phyloP scores from a whole-genome alignment of 1,284 basidiomycete species.

The Fomitopsis pinicola region DNA sequence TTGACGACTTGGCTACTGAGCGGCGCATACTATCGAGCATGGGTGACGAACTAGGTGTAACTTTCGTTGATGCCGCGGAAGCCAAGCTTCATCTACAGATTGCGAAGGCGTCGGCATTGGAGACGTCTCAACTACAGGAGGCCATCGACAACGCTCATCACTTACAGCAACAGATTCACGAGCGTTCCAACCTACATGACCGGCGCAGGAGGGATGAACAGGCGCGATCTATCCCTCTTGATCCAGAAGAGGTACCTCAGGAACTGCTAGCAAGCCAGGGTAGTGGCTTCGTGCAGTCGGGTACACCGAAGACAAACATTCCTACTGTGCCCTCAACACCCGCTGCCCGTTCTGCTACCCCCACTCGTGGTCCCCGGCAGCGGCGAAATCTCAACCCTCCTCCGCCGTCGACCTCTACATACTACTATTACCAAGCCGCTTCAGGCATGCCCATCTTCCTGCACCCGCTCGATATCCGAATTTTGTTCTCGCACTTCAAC shows the following conservation, averaged over 20 bases:
- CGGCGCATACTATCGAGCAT: slow-evolving; percentile 56
- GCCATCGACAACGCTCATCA: slow-evolving; percentile 58
- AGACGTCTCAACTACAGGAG: slow-evolving; percentile 54
- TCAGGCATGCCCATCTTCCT: slow-evolving; percentile 91
- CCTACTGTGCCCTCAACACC: slow-evolving; percentile 15
- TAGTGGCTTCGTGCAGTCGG: slow-evolving; percentile 25
- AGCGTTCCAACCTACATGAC: slow-evolving; percentile 29
- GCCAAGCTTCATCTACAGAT: slow-evolving; percentile 76
- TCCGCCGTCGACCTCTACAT: slow-evolving; percentile 76
- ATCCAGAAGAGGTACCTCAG: slow-evolving; percentile 37
- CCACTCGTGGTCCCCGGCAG: slow-evolving; percentile 45
- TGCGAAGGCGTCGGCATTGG: slow-evolving; percentile 69
- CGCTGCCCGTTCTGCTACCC: slow-evolving; percentile 19
- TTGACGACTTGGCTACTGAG: slow-evolving; percentile 71
- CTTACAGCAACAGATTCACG: slow-evolving; percentile 54
- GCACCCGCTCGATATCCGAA: slow-evolving; percentile 94
- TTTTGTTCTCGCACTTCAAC: slow-evolving; percentile 82
- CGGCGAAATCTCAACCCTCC: slow-evolving; percentile 79
- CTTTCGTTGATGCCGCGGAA: slow-evolving; percentile 80
- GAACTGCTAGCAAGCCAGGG: slow-evolving; percentile 45
- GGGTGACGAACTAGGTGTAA: slow-evolving; percentile 73
- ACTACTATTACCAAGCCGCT: slow-evolving; percentile 95
- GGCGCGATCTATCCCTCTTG: not conserved
- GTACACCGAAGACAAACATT: slow-evolving; percentile 19
- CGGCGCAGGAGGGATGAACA: slow-evolving; percentile 37